Percentiles rank a stretch among this genome's conserved stretches.
phyloP scores from a whole-genome alignment of 1,139 yeast species.

The Yamadazyma spencermartinsiae region DNA sequence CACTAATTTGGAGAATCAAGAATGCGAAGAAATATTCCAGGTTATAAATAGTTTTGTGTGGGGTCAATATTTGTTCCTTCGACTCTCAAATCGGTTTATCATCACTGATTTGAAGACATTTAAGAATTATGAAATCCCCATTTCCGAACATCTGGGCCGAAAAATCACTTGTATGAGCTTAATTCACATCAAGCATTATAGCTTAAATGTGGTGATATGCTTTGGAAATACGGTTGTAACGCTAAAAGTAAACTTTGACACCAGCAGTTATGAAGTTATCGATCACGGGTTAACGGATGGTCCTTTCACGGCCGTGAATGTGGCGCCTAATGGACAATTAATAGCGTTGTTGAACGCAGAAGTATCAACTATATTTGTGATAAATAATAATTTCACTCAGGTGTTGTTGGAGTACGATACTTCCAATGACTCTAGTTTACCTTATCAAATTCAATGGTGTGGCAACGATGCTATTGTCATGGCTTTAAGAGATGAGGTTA shows the following conservation, averaged over 20 bases:
- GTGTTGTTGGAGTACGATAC: conserved; percentile 54
- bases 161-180: conserved; percentile 19
- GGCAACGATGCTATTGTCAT: conserved; percentile 78
- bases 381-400: conserved; percentile 50
- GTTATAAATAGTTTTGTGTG: conserved; percentile 23
- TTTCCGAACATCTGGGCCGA: conserved; percentile 20
- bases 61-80: conserved; percentile 32
- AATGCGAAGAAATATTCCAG: conserved; percentile 30
- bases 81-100: conserved; percentile 28
- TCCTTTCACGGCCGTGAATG: conserved; percentile 52
- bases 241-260: conserved; percentile 25
- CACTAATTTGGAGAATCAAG: conserved; percentile 36
- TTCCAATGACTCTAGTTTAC: conserved; percentile 34
- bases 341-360: conserved; percentile 54
- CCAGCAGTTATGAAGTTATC: conserved; percentile 24
- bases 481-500: conserved; percentile 62
- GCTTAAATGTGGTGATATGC: conserved; percentile 26
- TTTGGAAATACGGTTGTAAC: conserved; percentile 31
- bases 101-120: conserved; percentile 27
- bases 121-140: conserved; percentile 28
- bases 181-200: conserved; percentile 10
- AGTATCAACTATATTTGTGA: conserved; percentile 50
- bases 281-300: conserved; percentile 54
- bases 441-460: conserved; percentile 70
- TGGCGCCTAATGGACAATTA: conserved; percentile 63